Evolutionary conservation across 106 monocot genomes (phyloP).

Genomic region (Dendrobium nobile): DNA sequence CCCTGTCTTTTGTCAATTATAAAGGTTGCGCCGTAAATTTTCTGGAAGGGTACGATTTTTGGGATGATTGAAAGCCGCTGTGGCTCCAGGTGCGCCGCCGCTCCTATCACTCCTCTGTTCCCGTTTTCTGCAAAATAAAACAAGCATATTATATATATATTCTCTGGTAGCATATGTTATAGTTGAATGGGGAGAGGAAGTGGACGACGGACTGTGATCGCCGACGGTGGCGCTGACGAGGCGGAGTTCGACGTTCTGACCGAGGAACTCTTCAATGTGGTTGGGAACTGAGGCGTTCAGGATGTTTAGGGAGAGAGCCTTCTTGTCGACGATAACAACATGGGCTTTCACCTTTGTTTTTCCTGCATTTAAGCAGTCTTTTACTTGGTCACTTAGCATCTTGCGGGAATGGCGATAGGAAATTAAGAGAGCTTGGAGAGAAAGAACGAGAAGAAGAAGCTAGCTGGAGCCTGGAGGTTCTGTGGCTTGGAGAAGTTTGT

Average conservation of each 20-base stretch:
- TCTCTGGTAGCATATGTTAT: background rate
- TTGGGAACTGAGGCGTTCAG: constrained; percentile 26
- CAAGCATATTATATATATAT: background rate
- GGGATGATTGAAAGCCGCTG: constrained; percentile 7
- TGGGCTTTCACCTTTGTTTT: constrained; percentile 1
- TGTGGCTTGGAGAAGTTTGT: too few species aligned
- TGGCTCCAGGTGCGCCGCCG: constrained; percentile 2
- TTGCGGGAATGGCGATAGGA: background rate
- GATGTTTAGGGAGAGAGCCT: constrained; percentile 25
- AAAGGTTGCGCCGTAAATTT: constrained; percentile 19
- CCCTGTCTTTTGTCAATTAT: constrained; percentile 25
- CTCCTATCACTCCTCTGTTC: constrained; percentile 28
- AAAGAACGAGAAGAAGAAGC: too few species aligned
- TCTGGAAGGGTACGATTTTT: constrained; percentile 21
- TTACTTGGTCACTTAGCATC: background rate
- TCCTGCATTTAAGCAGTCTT: background rate
- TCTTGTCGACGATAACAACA: constrained; percentile 33
- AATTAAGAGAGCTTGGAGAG: background rate
- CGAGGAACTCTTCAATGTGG: constrained; percentile 25
- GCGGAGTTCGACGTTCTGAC: constrained; percentile 18
- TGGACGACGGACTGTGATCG: constrained; percentile 9
- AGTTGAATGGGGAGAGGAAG: background rate
- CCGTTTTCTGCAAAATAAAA: constrained; percentile 21
- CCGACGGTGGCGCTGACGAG: constrained; percentile 16
- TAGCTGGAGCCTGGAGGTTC: background rate